Base-by-base conservation (phyloP, 768 basidiomycete genomes). In the Coprinellus aureogranulatus region DNA sequence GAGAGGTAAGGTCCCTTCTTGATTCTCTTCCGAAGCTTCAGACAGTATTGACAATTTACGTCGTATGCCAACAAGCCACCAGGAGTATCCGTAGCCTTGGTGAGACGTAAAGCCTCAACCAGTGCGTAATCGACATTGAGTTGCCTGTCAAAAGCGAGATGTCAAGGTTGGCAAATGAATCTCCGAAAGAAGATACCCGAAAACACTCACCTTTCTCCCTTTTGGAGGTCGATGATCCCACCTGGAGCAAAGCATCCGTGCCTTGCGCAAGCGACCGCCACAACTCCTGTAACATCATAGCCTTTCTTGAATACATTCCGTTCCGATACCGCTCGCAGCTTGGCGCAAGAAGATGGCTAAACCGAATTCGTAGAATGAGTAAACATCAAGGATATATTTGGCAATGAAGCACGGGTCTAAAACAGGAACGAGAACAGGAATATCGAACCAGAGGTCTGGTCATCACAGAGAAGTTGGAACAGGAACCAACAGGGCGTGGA, bases 31-130 rank as follows among this genome's bases (percentile, higher is more conserved):
- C 27, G 12, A 27, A 71, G 64, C 30, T 67, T 58, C 0, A 61
- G 37, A 0, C n/a, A 44, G 57, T 66, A 73, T 41, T 69, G 59
- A 28, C 70, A 74, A 3, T 59, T 58, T 8, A 72, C 64, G 61
- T 72, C 70, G 57, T 74, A 73, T 6, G 49, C 49, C 14, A 50
- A 50, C 3, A 4, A 22, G 3, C 30, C 16, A 3, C 49, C 49
- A 34, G 11, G 18, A 10, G 49, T 50, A 4, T 34, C 34, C 49
- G 3, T 20, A 3, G 49, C 49, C 3, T 16, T 12, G 20, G 49
- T 30, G 12, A n/a, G n/a, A 9, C 4, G n/a, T 6, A 4, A 30
- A 3, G 49, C 49, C 27, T 50, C 49, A 9, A 3, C 14, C 3
- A 50, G 30, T 3, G 30, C 26, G 5, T 9, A 50, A 30, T 50